These are phyloP conservation scores for Setaria viridis DNA, from an alignment of 202 grass and related monocot species.

Conservation along the genomic window DNA sequence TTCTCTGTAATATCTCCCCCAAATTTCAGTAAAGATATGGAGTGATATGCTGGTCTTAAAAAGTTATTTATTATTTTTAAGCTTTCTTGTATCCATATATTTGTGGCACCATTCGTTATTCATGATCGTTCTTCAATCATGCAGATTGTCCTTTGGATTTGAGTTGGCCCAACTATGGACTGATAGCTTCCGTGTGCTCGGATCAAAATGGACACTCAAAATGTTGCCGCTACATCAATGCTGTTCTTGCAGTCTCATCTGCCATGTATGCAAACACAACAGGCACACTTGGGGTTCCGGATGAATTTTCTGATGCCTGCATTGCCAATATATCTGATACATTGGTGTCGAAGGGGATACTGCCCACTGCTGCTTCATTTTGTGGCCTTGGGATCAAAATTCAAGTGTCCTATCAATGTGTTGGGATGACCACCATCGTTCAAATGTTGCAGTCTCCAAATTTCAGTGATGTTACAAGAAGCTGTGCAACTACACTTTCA, in stretches of 20 bases:
- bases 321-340: slow-evolving; percentile 70
- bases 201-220: slow-evolving; percentile 67
- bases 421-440: slow-evolving; percentile 73
- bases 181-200: slow-evolving; percentile 78
- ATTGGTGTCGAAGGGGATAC: slow-evolving; percentile 68
- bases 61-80: background rate
- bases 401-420: slow-evolving; percentile 80
- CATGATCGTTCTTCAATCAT: slow-evolving; percentile 16
- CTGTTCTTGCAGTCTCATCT: slow-evolving; percentile 77
- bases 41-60: slow-evolving; percentile 1
- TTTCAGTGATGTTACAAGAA: slow-evolving; percentile 80
- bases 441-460: slow-evolving; percentile 82
- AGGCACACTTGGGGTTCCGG: slow-evolving; percentile 76
- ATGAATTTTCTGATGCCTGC: slow-evolving; percentile 63
- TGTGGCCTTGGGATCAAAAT: slow-evolving; percentile 95
- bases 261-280: slow-evolving; percentile 79
- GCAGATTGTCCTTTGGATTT: slow-evolving; percentile 95
- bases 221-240: slow-evolving; percentile 98
- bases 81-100: background rate
- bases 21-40: background rate
- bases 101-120: background rate
- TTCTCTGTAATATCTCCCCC: background rate
- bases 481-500: slow-evolving; percentile 59
- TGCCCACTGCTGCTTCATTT: slow-evolving; percentile 58
- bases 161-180: slow-evolving; percentile 76